phyloP scores from a whole-genome alignment of 2,329 filamentous ascomycete genomes.

The Trichoderma atrobrunneum region DNA sequence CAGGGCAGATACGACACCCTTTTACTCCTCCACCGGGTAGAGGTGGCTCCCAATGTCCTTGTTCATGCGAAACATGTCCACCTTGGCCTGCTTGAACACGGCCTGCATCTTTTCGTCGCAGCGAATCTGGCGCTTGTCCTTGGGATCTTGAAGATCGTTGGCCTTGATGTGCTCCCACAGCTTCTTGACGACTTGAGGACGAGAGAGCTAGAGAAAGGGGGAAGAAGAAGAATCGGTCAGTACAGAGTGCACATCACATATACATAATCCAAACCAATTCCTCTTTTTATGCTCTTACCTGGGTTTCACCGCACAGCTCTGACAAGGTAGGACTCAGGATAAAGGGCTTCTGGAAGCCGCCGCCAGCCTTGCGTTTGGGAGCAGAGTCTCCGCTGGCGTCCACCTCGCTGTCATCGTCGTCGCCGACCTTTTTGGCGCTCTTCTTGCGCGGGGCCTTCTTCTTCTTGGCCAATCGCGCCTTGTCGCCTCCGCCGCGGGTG shows the following conservation, averaged over 20 bases:
- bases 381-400: slow-evolving; percentile 58
- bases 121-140: slow-evolving; percentile 84
- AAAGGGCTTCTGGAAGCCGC: slow-evolving; percentile 89
- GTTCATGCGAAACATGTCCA: slow-evolving; percentile 99
- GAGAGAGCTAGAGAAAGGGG: slow-evolving; percentile 65
- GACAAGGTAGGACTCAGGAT: slow-evolving; percentile 68
- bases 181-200: slow-evolving; percentile 92
- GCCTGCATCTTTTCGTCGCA: slow-evolving; percentile 91
- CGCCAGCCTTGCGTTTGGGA: slow-evolving; percentile 77
- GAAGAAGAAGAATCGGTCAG: not conserved
- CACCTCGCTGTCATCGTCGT: slow-evolving; percentile 76
- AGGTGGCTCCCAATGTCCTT: slow-evolving; percentile 89
- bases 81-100: slow-evolving; percentile 84
- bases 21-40: slow-evolving; percentile 68
- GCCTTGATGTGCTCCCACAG: slow-evolving; percentile 94
- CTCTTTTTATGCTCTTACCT: slow-evolving; percentile 43
- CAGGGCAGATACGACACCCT: not conserved
- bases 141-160: slow-evolving; percentile 84
- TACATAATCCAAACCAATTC: not conserved
- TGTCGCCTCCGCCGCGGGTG: slow-evolving; percentile 71
- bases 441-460: slow-evolving; percentile 68
- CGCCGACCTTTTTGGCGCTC: slow-evolving; percentile 70
- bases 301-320: slow-evolving; percentile 66
- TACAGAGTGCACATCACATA: too few relatives aligned
- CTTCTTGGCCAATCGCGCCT: slow-evolving; percentile 59